Evolutionary conservation across 2,329 filamentous ascomycete genomes (phyloP), one percentile per base, ranked within the genome.

Genomic region (Shiraia sp.): DNA sequence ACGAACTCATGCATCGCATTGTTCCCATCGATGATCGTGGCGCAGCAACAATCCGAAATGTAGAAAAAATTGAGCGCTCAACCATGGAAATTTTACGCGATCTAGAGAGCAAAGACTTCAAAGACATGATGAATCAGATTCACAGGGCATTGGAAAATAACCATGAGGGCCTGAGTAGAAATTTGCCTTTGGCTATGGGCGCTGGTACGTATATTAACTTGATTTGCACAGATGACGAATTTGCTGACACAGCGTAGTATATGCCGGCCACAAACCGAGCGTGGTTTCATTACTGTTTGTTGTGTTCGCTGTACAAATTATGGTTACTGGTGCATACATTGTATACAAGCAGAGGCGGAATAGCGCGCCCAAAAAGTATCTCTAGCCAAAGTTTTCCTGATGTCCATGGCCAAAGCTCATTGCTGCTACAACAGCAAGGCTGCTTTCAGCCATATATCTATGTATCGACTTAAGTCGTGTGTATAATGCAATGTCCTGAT

Each of bases 311-410:
- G 82, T 88, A 50, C 90, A 96, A 72, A 63, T 88, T 34, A 65
- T 90, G 53, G 74, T 95, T 23, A 81, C 82, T 0, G 82, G 71
- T 2, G 80, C 77, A 1, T 96, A 91, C 64, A 68, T 89, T 26
- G 65, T 85, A 45, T 96, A 96, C 73, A 95, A 95, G 79, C 80
- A 83, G 57, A 84, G 86, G 63, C 82, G 86, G 71, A 78, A 81
- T 27, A 83, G 78, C 51, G 82, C 83, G 69, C 89, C 89, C n/a
- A 96, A 96, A 79, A 96, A 96, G 74, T 96, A 90, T 70, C 73
- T 96, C 65, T 96, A 52, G 10, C 27, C 2, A 12, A 17, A 12
- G 16, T 5, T 2, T 10, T 9, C 10, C 3, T 6, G 23, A 17
- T 16, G 22, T 27, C 14, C 22, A 4, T 23, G 15, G 26, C 10